Conservation (phyloP, 2,329 filamentous ascomycete genomes). For the Monosporascus sp. region DNA sequence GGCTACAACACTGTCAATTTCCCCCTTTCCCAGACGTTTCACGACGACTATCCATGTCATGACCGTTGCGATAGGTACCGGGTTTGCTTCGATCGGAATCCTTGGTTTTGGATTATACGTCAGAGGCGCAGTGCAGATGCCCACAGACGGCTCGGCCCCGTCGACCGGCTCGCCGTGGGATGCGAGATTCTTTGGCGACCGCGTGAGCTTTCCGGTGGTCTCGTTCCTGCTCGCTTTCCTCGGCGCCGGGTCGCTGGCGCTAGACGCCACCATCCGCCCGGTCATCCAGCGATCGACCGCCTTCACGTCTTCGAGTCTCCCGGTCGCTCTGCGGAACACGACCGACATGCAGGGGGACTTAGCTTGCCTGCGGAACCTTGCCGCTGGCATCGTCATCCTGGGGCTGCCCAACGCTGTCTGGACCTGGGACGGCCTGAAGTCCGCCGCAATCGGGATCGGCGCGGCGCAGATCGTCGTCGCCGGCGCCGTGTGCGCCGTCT, state of each 20-base stretch:
- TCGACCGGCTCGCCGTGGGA: conserved; percentile 21
- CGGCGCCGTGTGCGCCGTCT: conserved; percentile 26
- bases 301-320: conserved; percentile 42
- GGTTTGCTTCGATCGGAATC: conserved; percentile 35
- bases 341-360: conserved; percentile 44
- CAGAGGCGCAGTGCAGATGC: conserved; percentile 27
- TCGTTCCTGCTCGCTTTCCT: conserved; percentile 43
- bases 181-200: conserved; percentile 4
- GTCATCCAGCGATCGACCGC: conserved; percentile 41
- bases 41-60: conserved; percentile 26
- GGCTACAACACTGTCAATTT: conserved; percentile 27
- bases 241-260: conserved; percentile 34
- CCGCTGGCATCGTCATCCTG: conserved; percentile 38
- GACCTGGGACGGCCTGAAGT: conserved; percentile 30
- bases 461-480: conserved; percentile 36
- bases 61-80: conserved; percentile 30
- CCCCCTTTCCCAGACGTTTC: conserved; percentile 26
- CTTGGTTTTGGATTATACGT: conserved; percentile 41
- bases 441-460: conserved; percentile 34
- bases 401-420: conserved; percentile 33
- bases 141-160: conserved; percentile 10
- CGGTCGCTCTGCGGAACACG: conserved; percentile 38
- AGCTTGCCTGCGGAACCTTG: conserved; percentile 33
- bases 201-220: conserved; percentile 32
- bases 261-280: conserved; percentile 37